Evolutionary conservation across 768 basidiomycete genomes (phyloP).

Genomic region (Phaeotremella skinneri): DNA sequence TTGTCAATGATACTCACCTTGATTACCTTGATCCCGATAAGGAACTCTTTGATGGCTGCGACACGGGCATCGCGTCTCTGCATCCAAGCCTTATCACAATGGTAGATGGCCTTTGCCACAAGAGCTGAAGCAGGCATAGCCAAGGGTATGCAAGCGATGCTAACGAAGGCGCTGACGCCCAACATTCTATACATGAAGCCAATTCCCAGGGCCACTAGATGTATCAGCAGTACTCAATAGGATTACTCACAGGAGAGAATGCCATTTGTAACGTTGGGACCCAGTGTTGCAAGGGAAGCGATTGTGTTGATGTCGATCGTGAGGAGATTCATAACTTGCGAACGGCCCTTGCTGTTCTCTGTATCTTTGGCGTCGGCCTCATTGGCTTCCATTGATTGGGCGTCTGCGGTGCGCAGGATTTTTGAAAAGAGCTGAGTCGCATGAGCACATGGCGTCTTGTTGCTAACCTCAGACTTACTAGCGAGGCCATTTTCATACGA

Average conservation of each 20-base stretch:
- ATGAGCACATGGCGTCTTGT: not conserved
- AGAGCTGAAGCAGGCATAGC: constrained; percentile 24
- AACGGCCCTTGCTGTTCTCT: constrained; percentile 23
- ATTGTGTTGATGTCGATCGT: constrained; percentile 39
- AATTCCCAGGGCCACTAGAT: constrained; percentile 34
- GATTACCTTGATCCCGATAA: constrained; percentile 45
- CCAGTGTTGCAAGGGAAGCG: constrained; percentile 29
- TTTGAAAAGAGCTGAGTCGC: constrained; percentile 38
- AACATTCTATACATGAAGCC: constrained; percentile 38
- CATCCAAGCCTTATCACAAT: constrained; percentile 44
- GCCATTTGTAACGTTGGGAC: constrained; percentile 33
- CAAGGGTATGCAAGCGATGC: constrained; percentile 39
- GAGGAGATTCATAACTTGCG: constrained; percentile 39
- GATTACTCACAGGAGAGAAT: constrained; percentile 22
- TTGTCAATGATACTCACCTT: constrained; percentile 33
- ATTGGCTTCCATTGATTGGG: constrained; percentile 40
- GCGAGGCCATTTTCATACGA: constrained; percentile 34
- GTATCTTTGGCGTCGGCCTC: constrained; percentile 21
- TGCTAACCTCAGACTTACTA: constrained; percentile 21
- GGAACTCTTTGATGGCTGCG: constrained; percentile 40
- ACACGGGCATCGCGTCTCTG: constrained; percentile 35
- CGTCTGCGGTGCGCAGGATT: constrained; percentile 39
- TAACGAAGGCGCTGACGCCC: constrained; percentile 41
- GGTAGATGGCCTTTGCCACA: constrained; percentile 27
- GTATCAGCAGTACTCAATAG: not conserved